These are phyloP conservation scores for Psilocybe cyanescens DNA, from an alignment of 768 basidiomycete genomes.

Conservation along the genomic window DNA sequence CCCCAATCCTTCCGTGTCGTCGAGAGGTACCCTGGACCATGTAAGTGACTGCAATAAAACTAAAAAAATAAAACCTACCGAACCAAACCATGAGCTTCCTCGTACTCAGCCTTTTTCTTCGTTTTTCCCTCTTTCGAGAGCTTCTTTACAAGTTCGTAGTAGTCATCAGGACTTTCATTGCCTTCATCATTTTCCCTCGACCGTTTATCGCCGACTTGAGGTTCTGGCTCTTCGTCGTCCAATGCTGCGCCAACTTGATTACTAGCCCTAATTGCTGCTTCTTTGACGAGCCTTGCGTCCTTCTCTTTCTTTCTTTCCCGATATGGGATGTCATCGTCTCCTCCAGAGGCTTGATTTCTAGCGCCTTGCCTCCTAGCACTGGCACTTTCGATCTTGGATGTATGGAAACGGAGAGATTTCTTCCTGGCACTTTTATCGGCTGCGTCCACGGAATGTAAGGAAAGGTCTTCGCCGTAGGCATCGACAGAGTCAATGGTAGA, in stretches of 20 bases:
- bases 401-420: slow-evolving; percentile 91
- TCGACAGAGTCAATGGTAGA: slow-evolving; percentile 39
- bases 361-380: slow-evolving; percentile 77
- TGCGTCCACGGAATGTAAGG: slow-evolving; percentile 72
- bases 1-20: slow-evolving; percentile 32
- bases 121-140: slow-evolving; percentile 72
- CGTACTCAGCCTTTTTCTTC: slow-evolving; percentile 83
- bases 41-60: neutral
- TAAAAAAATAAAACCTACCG: slow-evolving; percentile 13
- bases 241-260: slow-evolving; percentile 69
- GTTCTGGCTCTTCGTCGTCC: slow-evolving; percentile 57
- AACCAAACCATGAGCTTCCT: slow-evolving; percentile 49
- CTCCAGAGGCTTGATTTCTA: slow-evolving; percentile 70
- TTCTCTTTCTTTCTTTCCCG: slow-evolving; percentile 70
- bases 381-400: slow-evolving; percentile 85
- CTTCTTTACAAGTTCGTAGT: slow-evolving; percentile 90
- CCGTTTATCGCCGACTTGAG: slow-evolving; percentile 36
- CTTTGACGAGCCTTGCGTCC: slow-evolving; percentile 58
- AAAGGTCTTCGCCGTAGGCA: slow-evolving; percentile 75
- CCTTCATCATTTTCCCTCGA: slow-evolving; percentile 43
- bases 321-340: slow-evolving; percentile 96
- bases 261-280: slow-evolving; percentile 47
- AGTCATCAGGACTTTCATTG: slow-evolving; percentile 65
- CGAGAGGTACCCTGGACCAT: slow-evolving; percentile 26
- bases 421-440: slow-evolving; percentile 83